phyloP scores from a whole-genome alignment of 2,329 filamentous ascomycete genomes.

The Fusarium abutilonis region DNA sequence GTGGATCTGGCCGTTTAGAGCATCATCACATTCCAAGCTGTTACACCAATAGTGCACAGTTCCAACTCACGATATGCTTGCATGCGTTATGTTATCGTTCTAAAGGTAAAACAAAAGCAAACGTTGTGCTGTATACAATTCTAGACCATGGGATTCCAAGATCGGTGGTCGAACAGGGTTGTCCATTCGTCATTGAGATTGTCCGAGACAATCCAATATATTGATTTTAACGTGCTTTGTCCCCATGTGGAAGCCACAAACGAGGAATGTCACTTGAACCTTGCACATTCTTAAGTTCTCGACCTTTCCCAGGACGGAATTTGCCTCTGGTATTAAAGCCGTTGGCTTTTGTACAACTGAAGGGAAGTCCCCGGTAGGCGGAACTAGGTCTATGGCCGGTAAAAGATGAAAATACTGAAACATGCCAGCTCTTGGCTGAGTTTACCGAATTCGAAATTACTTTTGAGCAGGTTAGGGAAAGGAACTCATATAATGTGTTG shows the following conservation, averaged over 20 bases:
- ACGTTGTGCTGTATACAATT: too few relatives aligned
- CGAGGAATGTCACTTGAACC: slow-evolving; percentile 25
- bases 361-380: slow-evolving; percentile 26
- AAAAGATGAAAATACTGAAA: too few relatives aligned
- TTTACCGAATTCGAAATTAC: too few relatives aligned
- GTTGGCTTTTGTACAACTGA: slow-evolving; percentile 9
- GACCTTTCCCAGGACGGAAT: neutral
- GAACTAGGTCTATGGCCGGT: neutral
- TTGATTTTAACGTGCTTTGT: neutral
- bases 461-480: too few relatives aligned
- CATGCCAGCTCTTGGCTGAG: too few relatives aligned
- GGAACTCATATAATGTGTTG: too few relatives aligned
- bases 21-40: slow-evolving; percentile 6
- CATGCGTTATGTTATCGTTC: too few relatives aligned
- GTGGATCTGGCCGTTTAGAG: slow-evolving; percentile 6
- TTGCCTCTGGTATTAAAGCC: neutral
- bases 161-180: neutral
- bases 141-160: neutral
- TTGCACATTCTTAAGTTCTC: neutral
- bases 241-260: neutral
- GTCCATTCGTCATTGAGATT: slow-evolving; percentile 16
- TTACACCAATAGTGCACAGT: neutral
- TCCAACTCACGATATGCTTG: too few relatives aligned
- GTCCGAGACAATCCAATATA: slow-evolving; percentile 2
- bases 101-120: too few relatives aligned